These are phyloP conservation scores for Camellia japonica DNA, from an alignment of 148 eudicot species.

Conservation along the genomic window DNA sequence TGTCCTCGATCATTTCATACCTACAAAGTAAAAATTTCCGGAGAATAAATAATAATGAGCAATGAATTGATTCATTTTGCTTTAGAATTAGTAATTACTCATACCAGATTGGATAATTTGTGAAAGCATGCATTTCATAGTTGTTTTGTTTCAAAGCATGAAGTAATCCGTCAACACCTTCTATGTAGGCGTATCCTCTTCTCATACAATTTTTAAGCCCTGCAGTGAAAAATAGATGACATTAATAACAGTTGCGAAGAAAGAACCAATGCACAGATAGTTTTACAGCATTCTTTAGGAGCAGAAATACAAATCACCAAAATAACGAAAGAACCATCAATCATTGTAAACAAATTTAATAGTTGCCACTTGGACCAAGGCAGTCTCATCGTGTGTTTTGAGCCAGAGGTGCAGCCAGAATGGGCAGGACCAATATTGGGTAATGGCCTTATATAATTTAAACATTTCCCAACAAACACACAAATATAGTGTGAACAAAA, in stretches of 20 bases:
- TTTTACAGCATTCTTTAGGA: neutral
- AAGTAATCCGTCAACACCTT: slow-evolving; percentile 74
- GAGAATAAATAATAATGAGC: neutral
- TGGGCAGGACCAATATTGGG: neutral
- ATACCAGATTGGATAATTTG: slow-evolving; percentile 91
- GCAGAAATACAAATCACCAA: neutral
- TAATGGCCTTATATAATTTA: neutral
- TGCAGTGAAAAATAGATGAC: slow-evolving; percentile 25
- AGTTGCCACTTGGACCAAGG: neutral
- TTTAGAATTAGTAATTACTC: neutral
- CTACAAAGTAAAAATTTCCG: slow-evolving; percentile 31
- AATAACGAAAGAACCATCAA: neutral
- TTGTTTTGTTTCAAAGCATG: slow-evolving; percentile 51
- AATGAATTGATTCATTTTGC: neutral
- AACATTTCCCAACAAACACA: neutral
- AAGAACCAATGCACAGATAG: slow-evolving; percentile 9
- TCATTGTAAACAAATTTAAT: neutral
- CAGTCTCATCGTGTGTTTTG: neutral
- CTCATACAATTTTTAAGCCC: slow-evolving; percentile 82
- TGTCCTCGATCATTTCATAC: slow-evolving; percentile 87
- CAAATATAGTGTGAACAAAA: neutral
- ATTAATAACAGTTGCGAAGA: neutral
- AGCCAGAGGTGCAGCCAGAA: too few relatives aligned
- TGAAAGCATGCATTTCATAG: slow-evolving; percentile 89
- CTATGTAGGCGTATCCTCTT: slow-evolving; percentile 63